phyloP scores from a whole-genome alignment of 805 yeast species.

The Cyberlindnera mrakii region DNA sequence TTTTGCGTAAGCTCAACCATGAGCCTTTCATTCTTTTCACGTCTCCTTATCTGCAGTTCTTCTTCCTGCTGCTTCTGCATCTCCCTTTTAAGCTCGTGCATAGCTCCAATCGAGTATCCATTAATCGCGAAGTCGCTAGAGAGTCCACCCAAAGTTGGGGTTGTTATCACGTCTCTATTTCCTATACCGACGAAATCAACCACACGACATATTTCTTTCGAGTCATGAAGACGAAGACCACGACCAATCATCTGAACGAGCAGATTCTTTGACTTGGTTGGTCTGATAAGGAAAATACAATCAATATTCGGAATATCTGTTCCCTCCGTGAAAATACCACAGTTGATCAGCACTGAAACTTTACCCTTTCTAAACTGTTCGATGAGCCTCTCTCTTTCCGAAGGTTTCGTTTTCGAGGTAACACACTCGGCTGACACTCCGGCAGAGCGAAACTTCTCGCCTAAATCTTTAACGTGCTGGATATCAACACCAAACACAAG shows the following conservation, averaged over 20 bases:
- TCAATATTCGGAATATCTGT: slow-evolving; percentile 91
- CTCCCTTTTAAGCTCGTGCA: slow-evolving; percentile 22
- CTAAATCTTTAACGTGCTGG: slow-evolving; percentile 52
- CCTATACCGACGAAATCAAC: slow-evolving; percentile 70
- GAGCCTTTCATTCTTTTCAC: neutral
- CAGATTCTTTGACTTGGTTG: slow-evolving; percentile 68
- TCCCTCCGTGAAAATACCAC: slow-evolving; percentile 90
- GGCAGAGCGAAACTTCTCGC: slow-evolving; percentile 42
- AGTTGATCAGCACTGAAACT: slow-evolving; percentile 74
- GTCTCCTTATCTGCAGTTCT: slow-evolving; percentile 2
- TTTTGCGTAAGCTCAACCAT: neutral
- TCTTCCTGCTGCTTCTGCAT: slow-evolving; percentile 13
- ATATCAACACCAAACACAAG: slow-evolving; percentile 75
- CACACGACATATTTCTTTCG: slow-evolving; percentile 63
- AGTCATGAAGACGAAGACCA: slow-evolving; percentile 62
- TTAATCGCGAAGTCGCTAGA: slow-evolving; percentile 20
- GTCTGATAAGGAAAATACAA: slow-evolving; percentile 69
- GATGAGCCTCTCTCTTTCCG: slow-evolving; percentile 46
- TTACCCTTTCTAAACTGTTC: slow-evolving; percentile 55
- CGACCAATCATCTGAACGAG: slow-evolving; percentile 88
- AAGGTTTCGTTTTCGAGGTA: slow-evolving; percentile 54
- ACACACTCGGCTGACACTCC: slow-evolving; percentile 71
- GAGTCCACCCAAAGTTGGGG: slow-evolving; percentile 44
- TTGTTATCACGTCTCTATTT: slow-evolving; percentile 46
- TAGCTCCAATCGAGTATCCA: slow-evolving; percentile 28